Evolutionary conservation across 2,329 filamentous ascomycete species (phyloP), one percentile per base, ranked within the genome.

Genomic region (Sclerotinia sclerotiorum): DNA sequence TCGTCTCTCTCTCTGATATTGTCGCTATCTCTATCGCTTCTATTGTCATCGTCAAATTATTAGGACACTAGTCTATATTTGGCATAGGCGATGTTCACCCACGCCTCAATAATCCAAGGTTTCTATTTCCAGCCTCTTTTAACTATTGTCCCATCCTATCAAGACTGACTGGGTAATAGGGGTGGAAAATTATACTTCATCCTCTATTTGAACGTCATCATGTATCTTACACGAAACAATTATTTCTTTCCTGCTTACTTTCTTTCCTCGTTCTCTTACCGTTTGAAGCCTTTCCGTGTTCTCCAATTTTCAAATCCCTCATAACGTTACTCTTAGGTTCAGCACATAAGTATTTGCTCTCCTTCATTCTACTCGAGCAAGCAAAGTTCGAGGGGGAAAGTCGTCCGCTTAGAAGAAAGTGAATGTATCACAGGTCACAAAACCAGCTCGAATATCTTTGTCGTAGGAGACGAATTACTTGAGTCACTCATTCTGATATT

Each of bases 311-410:
- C 29, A 39, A 42, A 51, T 27, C 39, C n/a, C 58, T 13, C 58
- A 51, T 62, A 51, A 62, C 58, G 21, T 49, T 63, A 27, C n/a
- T 19, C 44, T 57, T n/a, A 27, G 24, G 57, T 63, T 63, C 27
- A 68, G 65, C 65, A 68, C 39, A 63, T 68, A 68, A 68, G 65
- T 68, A 68, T 68, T 10, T 68, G 57, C 65, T 63, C 44, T 68
- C 49, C 58, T 60, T 44, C 32, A 39, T 62, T 39, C 29, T 51
- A 27, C 19, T 42, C 19, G 7, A 24, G 60, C 56, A 39, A 54
- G 35, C n/a, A 29, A 48, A 35, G 7, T 29, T 17, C 7, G 35
- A 39, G 13, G 35, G 21, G 19, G 19, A 13, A 35, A n/a, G 21
- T 35, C 48, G 39, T 48, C 35, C 29, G 21, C 11, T 51, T 51